Evolutionary conservation across 2,329 filamentous ascomycete species (phyloP), one percentile per base, ranked within the genome.

Genomic region (Colletotrichum lindemuthianum): DNA sequence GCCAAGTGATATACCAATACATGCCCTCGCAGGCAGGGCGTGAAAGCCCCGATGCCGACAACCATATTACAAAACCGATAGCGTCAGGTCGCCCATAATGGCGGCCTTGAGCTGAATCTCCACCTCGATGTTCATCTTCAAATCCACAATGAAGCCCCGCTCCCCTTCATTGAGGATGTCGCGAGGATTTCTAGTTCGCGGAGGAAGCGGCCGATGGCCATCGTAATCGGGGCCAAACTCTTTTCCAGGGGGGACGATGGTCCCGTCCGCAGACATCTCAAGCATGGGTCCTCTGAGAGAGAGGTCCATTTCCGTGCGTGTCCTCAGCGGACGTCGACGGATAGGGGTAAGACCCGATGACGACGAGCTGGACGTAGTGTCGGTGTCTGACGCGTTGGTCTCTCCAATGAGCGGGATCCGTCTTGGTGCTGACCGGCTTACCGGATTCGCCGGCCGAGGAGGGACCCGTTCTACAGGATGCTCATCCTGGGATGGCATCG

Each of bases 121-220:
- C n/a, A 65, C 52, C 15, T 57, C 39, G 9, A 65, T 24, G 15
- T 65, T 65, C 40, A 65, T 34, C 41, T 52, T 65, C 34, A 65
- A 33, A 12, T 65, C 58, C 16, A 65, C 58, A 15, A 65, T 65
- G n/a, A 65, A 65, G 12, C 63, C 63, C 52, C 58, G 51, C 16
- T 65, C 63, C 24, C 63, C 63, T 5, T 65, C 58, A 24, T 65
- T 41, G 13, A 65, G 45, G 4, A 65, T 65, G 52, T 61, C 58
- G 10, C 63, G 58, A 34, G 63, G 58, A 16, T 65, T 65, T 45
- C 53, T 65, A 8, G 59, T 49, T 40, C 63, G 58, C n/a, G 43
- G 16, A 9, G 63, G 58, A 45, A 61, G 33, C 10, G 63, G 58
- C 4, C 55, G 24, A 32, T 55, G 16, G 44, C 47, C 55, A 24